Evolutionary conservation across 208 protist genomes (phyloP).

Genomic region (Strigomonas galati): DNA sequence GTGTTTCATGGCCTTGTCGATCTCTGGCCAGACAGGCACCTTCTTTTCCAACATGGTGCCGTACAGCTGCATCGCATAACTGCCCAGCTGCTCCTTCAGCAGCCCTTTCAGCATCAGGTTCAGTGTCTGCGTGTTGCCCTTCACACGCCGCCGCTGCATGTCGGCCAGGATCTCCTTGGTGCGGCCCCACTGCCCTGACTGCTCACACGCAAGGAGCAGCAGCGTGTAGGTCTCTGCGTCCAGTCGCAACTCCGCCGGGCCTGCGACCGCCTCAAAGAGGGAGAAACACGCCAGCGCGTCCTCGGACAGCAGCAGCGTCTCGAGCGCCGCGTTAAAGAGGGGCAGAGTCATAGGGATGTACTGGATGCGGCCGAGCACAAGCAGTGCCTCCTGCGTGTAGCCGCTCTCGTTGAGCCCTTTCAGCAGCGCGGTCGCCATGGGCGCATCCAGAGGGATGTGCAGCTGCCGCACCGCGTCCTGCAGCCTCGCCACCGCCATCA

Average conservation of each 20-base stretch:
- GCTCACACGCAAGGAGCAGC: conserved; percentile 76
- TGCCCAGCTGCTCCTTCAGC: conserved; percentile 54
- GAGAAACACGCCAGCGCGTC: conserved; percentile 75
- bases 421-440: conserved; percentile 73
- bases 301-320: conserved; percentile 69
- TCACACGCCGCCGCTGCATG: conserved; percentile 72
- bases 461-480: conserved; percentile 62
- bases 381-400: conserved; percentile 76
- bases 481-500: conserved; percentile 62
- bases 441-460: conserved; percentile 60
- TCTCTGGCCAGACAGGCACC: conserved; percentile 75
- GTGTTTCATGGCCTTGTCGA: conserved; percentile 42
- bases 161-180: conserved; percentile 61
- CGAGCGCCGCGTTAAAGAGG: conserved; percentile 76
- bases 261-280: conserved; percentile 42
- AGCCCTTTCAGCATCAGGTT: conserved; percentile 85
- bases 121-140: conserved; percentile 65
- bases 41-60: conserved; percentile 64
- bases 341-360: conserved; percentile 67
- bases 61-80: conserved; percentile 70
- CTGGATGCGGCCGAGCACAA: conserved; percentile 55
- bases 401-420: conserved; percentile 73
- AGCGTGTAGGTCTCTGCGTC: conserved; percentile 80
- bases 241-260: conserved; percentile 20
- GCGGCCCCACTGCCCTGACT: conserved; percentile 60